Conservation (phyloP, 345 rosid species). For the Capsella bursapastoris region DNA sequence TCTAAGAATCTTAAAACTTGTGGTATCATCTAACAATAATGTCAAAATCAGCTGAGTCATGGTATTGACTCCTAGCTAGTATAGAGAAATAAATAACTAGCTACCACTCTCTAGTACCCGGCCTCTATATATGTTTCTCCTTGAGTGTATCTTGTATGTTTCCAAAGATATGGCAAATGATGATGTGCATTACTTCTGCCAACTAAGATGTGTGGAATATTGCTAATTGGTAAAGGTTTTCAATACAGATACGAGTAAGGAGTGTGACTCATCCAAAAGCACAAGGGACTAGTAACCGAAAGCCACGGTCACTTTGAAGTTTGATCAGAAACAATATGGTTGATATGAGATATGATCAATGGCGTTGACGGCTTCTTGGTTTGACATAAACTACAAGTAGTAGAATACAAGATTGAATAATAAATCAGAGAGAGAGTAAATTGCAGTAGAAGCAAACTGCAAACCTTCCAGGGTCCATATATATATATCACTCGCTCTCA, state of each 20-base stretch:
- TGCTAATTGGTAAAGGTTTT: conserved; percentile 38
- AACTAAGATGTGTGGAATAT: not conserved
- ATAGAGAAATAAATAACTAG: conserved; percentile 26
- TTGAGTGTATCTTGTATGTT: conserved; percentile 31
- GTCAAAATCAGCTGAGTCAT: conserved; percentile 38
- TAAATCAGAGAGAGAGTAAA: too few relatives aligned
- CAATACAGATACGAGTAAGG: conserved; percentile 40
- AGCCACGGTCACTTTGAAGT: conserved; percentile 47
- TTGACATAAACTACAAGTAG: conserved; percentile 21
- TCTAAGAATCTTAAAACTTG: not conserved
- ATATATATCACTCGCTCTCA: too few relatives aligned
- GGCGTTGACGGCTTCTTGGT: conserved; percentile 64
- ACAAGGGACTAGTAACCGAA: conserved; percentile 36
- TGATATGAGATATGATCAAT: conserved; percentile 19
- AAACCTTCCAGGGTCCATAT: too few relatives aligned
- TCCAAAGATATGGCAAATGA: conserved; percentile 10
- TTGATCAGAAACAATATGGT: conserved; percentile 46
- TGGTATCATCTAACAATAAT: conserved; percentile 31
- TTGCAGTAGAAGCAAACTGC: too few relatives aligned
- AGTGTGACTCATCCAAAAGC: conserved; percentile 32
- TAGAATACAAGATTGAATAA: too few relatives aligned
- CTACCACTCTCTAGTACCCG: conserved; percentile 15
- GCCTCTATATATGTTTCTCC: conserved; percentile 18
- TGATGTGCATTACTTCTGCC: not conserved
- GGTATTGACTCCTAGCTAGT: conserved; percentile 25